These are phyloP conservation scores for Colletotrichum tabaci DNA, from an alignment of 2,329 filamentous ascomycete species.

Conservation along the genomic window DNA sequence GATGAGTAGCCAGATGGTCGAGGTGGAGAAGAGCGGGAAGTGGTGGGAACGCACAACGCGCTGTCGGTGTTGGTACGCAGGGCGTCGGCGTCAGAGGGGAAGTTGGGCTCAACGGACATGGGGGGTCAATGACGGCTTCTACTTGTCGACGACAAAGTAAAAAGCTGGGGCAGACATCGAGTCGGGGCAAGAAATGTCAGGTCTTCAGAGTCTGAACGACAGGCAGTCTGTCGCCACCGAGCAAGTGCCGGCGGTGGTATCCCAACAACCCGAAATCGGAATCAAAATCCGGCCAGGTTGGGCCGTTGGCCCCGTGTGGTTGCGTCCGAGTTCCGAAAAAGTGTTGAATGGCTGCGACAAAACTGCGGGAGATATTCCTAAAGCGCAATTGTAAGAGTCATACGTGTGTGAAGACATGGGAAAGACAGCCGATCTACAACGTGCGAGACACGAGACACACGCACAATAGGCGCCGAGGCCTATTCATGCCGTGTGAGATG, in stretches of 20 bases:
- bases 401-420: neutral
- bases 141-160: neutral
- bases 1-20: neutral
- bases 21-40: neutral
- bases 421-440: neutral
- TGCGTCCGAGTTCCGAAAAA: constrained; percentile 17
- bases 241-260: neutral
- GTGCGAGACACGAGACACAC: constrained; percentile 7
- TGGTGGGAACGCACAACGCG: constrained; percentile 11
- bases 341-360: constrained; percentile 27
- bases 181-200: neutral
- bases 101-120: constrained; percentile 24
- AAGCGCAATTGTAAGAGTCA: constrained; percentile 1
- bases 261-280: constrained; percentile 18
- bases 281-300: constrained; percentile 11
- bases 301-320: constrained; percentile 13
- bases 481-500: neutral
- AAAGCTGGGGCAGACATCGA: neutral
- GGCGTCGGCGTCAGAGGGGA: neutral
- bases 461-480: constrained; percentile 20
- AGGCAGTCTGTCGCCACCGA: constrained; percentile 6
- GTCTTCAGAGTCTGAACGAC: constrained; percentile 16
- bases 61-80: neutral
- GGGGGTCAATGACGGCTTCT: constrained; percentile 23
- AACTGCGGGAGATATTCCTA: constrained; percentile 8